These are phyloP conservation scores for Populus alba DNA, from an alignment of 345 rosid genomes.

Conservation along the genomic window DNA sequence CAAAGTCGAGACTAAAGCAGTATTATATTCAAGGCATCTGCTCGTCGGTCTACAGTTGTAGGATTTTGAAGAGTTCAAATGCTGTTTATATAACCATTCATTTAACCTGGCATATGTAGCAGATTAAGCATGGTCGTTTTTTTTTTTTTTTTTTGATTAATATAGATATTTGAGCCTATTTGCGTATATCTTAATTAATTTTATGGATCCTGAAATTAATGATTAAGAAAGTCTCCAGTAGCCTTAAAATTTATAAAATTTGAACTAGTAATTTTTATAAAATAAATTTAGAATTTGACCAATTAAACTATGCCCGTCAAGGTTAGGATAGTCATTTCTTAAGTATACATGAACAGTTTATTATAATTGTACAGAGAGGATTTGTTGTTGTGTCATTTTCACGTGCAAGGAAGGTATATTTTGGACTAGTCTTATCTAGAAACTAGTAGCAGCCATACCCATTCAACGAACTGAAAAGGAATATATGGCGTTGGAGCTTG, in stretches of 20 bases:
- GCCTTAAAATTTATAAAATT: fast-evolving
- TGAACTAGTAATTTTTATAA: too few relatives aligned
- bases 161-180: fast-evolving
- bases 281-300: too few relatives aligned
- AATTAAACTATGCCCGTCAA: fast-evolving
- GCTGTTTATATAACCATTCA: too few relatives aligned
- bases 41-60: too few relatives aligned
- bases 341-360: too few relatives aligned
- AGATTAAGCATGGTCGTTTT: background rate
- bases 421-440: background rate
- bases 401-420: background rate
- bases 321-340: background rate
- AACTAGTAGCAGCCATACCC: background rate
- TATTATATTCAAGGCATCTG: too few relatives aligned
- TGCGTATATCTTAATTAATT: too few relatives aligned
- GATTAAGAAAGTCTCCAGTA: fast-evolving
- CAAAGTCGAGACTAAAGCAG: too few relatives aligned
- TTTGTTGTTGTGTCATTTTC: slow-evolving; percentile 21
- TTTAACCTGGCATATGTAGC: too few relatives aligned
- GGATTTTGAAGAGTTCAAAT: too few relatives aligned
- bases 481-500: background rate
- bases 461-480: background rate
- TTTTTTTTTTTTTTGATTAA: too few relatives aligned
- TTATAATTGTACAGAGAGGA: background rate
- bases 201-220: too few relatives aligned